Percentiles rank a stretch among this genome's conserved stretches.
phyloP scores from a whole-genome alignment of 1,284 basidiomycete genomes.

The Puccinia sorghi region DNA sequence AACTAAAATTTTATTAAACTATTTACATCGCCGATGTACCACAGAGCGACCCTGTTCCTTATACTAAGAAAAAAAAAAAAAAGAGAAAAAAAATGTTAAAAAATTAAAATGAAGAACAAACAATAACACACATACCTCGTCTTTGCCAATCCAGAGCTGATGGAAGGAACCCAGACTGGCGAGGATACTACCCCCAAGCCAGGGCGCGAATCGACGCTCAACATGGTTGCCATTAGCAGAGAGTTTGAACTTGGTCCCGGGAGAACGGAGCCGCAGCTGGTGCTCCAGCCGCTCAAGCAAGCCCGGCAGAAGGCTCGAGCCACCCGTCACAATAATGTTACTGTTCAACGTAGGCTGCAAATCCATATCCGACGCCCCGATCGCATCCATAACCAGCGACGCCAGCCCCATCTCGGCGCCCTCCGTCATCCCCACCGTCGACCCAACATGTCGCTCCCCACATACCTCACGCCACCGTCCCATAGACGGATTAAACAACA shows the following conservation, averaged over 20 bases:
- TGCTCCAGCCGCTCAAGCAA: conserved; percentile 78
- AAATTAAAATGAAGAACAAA: neutral
- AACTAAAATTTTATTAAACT: no score
- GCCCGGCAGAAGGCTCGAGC: conserved; percentile 81
- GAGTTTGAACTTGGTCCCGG: conserved; percentile 71
- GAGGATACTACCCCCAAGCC: conserved; percentile 90
- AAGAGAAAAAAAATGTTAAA: neutral
- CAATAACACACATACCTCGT: conserved; percentile 63
- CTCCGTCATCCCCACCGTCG: conserved; percentile 62
- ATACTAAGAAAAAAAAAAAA: conserved; percentile 26
- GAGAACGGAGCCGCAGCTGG: conserved; percentile 75
- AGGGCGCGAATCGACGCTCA: conserved; percentile 83
- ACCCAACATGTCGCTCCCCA: conserved; percentile 49
- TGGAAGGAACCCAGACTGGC: conserved; percentile 94
- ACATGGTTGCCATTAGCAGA: conserved; percentile 83
- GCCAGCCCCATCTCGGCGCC: conserved; percentile 65
- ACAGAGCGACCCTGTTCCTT: conserved; percentile 47
- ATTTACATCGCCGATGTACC: conserved; percentile 46
- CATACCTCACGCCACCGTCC: neutral
- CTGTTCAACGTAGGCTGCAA: conserved; percentile 82
- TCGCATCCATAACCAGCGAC: conserved; percentile 73
- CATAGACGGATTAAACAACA: conserved; percentile 70
- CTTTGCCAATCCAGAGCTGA: conserved; percentile 87
- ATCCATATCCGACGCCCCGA: conserved; percentile 86
- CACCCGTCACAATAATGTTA: conserved; percentile 93